Conservation (phyloP, 805 yeast species). For the Saccharomycopsis guyanensis region DNA sequence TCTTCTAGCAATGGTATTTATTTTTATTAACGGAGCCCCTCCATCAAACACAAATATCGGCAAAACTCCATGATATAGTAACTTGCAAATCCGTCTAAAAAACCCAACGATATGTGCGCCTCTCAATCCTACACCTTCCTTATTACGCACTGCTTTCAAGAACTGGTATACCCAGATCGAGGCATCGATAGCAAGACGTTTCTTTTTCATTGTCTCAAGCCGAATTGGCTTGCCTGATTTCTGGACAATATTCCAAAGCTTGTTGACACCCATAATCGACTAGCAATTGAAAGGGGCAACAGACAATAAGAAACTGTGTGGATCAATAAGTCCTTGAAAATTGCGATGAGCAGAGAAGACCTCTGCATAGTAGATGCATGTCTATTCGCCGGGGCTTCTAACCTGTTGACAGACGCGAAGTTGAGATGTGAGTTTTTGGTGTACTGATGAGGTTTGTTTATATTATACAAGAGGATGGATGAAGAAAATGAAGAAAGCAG, state of each 20-base stretch:
- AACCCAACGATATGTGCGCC: conserved; percentile 94
- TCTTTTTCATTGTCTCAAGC: conserved; percentile 73
- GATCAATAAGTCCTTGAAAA: too few species aligned
- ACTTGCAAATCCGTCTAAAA: conserved; percentile 85
- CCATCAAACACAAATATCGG: conserved; percentile 96
- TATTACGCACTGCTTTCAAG: conserved; percentile 85
- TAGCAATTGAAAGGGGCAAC: neutral
- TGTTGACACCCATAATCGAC: conserved; percentile 81
- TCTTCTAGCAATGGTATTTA: conserved; percentile 67
- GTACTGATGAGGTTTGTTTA: too few species aligned
- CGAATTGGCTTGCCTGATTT: conserved; percentile 88
- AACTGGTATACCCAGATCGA: conserved; percentile 98
- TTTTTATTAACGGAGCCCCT: conserved; percentile 80
- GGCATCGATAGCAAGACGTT: conserved; percentile 88
- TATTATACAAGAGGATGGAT: too few species aligned
- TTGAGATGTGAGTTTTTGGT: too few species aligned
- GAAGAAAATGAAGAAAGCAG: neutral
- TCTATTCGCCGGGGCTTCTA: too few species aligned
- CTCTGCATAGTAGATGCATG: too few species aligned
- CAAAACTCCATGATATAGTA: conserved; percentile 74
- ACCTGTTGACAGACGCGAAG: too few species aligned
- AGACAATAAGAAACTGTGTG: too few species aligned
- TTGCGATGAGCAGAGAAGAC: too few species aligned
- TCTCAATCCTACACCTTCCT: conserved; percentile 62
- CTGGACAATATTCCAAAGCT: conserved; percentile 86